Conservation (phyloP, 305 asterid genomes). For the Solanum hybrid region DNA sequence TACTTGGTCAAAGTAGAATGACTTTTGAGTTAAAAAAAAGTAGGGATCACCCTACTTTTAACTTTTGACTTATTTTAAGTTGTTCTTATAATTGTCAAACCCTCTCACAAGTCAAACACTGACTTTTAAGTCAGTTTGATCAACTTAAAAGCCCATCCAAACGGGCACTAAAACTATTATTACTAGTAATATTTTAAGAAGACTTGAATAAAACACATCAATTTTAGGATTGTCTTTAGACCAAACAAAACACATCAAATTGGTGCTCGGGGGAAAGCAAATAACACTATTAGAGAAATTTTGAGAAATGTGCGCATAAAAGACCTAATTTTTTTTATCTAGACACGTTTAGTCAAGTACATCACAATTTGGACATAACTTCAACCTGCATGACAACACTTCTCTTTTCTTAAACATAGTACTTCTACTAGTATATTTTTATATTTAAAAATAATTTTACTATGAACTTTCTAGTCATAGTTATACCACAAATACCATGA, state of each 20-base stretch:
- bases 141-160: too few species aligned
- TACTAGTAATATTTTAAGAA: not conserved
- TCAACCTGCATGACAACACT: not conserved
- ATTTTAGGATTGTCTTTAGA: not conserved
- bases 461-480: not conserved
- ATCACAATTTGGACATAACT: not conserved
- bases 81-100: too few species aligned
- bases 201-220: not conserved
- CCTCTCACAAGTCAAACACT: too few species aligned
- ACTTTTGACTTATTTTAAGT: too few species aligned
- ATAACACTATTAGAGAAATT: not conserved
- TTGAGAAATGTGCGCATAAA: not conserved
- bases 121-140: too few species aligned
- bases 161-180: too few species aligned
- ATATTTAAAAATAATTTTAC: not conserved
- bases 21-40: too few species aligned
- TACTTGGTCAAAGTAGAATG: too few species aligned
- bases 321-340: not conserved
- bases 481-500: not conserved
- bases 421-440: not conserved
- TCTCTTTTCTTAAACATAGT: not conserved
- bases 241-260: not conserved
- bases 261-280: not conserved
- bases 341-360: not conserved
- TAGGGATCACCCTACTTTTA: too few species aligned